phyloP scores from a whole-genome alignment of 1,284 basidiomycete genomes.

The Wolfiporia cocos region DNA sequence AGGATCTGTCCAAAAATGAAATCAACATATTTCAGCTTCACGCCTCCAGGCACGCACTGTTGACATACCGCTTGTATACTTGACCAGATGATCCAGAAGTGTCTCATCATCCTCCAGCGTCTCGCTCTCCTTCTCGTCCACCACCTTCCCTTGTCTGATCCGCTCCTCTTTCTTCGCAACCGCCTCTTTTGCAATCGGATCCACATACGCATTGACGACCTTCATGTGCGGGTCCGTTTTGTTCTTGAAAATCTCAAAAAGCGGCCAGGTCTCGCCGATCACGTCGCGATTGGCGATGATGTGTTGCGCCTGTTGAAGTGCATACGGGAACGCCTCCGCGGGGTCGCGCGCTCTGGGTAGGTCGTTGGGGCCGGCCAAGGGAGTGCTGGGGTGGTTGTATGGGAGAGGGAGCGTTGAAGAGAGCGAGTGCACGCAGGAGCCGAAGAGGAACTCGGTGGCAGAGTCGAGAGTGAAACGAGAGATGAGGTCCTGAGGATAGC shows the following conservation, averaged over 20 bases:
- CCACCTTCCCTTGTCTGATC: constrained; percentile 9
- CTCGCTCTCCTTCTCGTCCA: constrained; percentile 17
- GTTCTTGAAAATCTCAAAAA: constrained; percentile 11
- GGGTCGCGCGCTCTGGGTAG: not conserved
- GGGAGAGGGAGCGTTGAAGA: constrained; percentile 26
- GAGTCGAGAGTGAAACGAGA: constrained; percentile 35
- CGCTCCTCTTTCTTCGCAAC: constrained; percentile 25
- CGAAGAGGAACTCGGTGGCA: constrained; percentile 37
- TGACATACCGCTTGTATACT: constrained; percentile 22
- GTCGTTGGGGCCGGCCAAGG: too few relatives aligned
- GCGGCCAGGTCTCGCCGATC: constrained; percentile 22
- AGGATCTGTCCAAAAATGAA: constrained; percentile 4
- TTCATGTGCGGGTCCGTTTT: constrained; percentile 12
- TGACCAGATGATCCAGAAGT: constrained; percentile 34
- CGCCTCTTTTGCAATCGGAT: constrained; percentile 36
- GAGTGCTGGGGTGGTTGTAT: constrained; percentile 10
- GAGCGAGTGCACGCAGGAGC: constrained; percentile 28
- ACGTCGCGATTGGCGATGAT: constrained; percentile 25
- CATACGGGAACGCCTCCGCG: constrained; percentile 30
- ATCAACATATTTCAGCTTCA: not conserved
- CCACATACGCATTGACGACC: constrained; percentile 15
- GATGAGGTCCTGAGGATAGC: constrained; percentile 30
- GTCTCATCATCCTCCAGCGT: too few relatives aligned
- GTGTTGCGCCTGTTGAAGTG: constrained; percentile 33
- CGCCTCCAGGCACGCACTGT: too few relatives aligned